phyloP scores from a whole-genome alignment of 2,329 filamentous ascomycete genomes.

The Cryphonectria nitschkei region DNA sequence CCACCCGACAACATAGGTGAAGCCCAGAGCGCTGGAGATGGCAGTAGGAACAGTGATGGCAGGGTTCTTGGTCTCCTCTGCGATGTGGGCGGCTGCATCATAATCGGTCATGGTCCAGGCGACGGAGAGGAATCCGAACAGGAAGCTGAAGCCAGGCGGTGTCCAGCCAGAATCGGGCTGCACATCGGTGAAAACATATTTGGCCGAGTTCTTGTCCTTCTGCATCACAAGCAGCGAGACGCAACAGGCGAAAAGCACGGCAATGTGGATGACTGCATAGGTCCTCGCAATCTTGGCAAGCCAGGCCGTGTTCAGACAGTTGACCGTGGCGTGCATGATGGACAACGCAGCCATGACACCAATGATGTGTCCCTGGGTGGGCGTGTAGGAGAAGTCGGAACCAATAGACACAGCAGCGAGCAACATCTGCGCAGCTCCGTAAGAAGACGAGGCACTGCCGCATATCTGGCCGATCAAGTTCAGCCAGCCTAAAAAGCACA shows the following conservation, averaged over 20 bases:
- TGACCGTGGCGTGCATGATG: conserved; percentile 52
- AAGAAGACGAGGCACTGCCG: conserved; percentile 58
- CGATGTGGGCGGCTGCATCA: conserved; percentile 40
- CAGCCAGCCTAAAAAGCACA: conserved; percentile 45
- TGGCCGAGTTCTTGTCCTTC: conserved; percentile 52
- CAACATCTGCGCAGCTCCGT: conserved; percentile 56
- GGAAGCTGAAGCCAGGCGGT: conserved; percentile 55
- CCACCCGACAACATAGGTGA: conserved; percentile 59
- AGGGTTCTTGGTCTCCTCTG: conserved; percentile 49
- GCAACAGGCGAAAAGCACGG: conserved; percentile 51
- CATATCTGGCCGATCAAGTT: conserved; percentile 54
- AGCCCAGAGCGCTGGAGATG: conserved; percentile 58
- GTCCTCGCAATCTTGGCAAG: conserved; percentile 60
- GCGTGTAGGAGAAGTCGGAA: conserved; percentile 47
- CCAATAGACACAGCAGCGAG: conserved; percentile 56
- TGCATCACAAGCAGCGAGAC: conserved; percentile 54
- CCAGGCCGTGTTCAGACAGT: conserved; percentile 58
- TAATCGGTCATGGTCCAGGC: conserved; percentile 48
- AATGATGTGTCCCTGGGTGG: conserved; percentile 49
- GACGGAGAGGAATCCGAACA: conserved; percentile 60
- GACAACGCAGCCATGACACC: conserved; percentile 58
- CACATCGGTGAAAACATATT: conserved; percentile 58
- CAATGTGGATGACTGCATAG: conserved; percentile 59
- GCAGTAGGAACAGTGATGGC: conserved; percentile 51
- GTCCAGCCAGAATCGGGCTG: conserved; percentile 54